Evolutionary conservation across 345 rosid genomes (phyloP).

Genomic region (Syzygium oleosum): DNA sequence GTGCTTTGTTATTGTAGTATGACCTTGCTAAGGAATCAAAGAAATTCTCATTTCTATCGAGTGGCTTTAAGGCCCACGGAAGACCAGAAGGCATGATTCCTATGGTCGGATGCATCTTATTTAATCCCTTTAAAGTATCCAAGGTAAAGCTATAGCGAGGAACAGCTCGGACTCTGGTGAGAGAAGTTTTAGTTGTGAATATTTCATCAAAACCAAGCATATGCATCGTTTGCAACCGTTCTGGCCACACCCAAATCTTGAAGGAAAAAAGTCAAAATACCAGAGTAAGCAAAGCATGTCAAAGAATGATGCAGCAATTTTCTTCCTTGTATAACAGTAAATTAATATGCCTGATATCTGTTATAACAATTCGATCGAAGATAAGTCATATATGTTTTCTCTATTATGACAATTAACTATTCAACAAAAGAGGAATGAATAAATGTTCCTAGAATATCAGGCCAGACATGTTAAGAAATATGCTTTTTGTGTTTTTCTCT

Average conservation of each 20-base stretch:
- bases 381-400: background rate
- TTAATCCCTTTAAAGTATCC: slow-evolving; percentile 61
- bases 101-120: slow-evolving; percentile 49
- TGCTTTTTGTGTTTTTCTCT: background rate
- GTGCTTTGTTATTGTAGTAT: slow-evolving; percentile 8
- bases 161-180: slow-evolving; percentile 75
- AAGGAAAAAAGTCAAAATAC: background rate
- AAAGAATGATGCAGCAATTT: background rate
- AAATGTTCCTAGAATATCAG: background rate
- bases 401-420: background rate
- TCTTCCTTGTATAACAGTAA: background rate
- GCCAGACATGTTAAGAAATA: background rate
- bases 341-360: background rate
- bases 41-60: slow-evolving; percentile 27
- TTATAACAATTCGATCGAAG: background rate
- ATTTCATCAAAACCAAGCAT: slow-evolving; percentile 51
- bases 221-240: slow-evolving; percentile 78
- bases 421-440: background rate
- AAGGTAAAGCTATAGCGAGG: slow-evolving; percentile 75
- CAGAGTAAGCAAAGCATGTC: background rate
- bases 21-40: slow-evolving; percentile 27
- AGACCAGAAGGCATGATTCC: slow-evolving; percentile 93
- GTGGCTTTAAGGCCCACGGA: slow-evolving; percentile 49
- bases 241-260: slow-evolving; percentile 95
- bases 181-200: slow-evolving; percentile 65